Conservation (phyloP, 257 asterid genomes). For the Sherardia arvensis region DNA sequence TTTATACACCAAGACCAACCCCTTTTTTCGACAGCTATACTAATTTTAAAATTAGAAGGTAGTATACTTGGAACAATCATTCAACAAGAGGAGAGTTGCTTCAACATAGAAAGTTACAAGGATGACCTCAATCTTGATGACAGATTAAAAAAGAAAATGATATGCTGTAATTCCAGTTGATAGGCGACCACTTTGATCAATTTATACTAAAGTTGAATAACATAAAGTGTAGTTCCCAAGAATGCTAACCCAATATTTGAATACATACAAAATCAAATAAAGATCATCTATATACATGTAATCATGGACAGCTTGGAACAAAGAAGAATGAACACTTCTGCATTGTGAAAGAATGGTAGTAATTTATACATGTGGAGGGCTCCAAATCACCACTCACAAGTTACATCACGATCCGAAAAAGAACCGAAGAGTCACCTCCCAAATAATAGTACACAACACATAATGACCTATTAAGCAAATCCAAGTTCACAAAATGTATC, state of each 20-base stretch:
- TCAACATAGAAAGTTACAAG: not conserved
- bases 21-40: too few relatives aligned
- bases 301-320: not conserved
- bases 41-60: too few relatives aligned
- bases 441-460: not conserved
- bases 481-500: constrained; percentile 22
- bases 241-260: not conserved
- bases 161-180: not conserved
- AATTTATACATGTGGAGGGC: constrained; percentile 13
- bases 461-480: constrained; percentile 15
- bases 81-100: not conserved
- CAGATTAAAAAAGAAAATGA: too few relatives aligned
- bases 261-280: not conserved
- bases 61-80: too few relatives aligned
- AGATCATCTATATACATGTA: not conserved
- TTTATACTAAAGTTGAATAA: not conserved
- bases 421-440: constrained; percentile 4
- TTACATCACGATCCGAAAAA: constrained; percentile 15
- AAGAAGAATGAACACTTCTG: not conserved
- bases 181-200: not conserved
- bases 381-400: constrained; percentile 13
- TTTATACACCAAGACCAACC: too few relatives aligned
- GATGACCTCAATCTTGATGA: not conserved
- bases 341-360: constrained; percentile 1
- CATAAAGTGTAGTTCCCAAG: not conserved